Percentiles rank a stretch among this genome's conserved stretches.
These are phyloP conservation scores for Pilatotrama ljubarskyi DNA, from an alignment of 768 basidiomycete species.

Conservation along the genomic window DNA sequence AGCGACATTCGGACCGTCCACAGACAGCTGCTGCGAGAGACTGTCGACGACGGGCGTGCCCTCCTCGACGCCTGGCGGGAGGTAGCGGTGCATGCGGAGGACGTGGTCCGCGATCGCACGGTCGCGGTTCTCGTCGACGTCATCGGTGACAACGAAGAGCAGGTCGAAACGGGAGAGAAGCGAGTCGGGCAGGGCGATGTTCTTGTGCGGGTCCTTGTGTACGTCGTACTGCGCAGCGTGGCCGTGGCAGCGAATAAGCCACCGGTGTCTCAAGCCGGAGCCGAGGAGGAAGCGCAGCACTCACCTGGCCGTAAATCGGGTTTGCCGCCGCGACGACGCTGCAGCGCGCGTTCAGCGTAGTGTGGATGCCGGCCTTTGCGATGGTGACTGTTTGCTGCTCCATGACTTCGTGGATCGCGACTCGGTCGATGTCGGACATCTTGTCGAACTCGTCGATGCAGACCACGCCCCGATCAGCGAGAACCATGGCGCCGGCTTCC, in stretches of 20 bases:
- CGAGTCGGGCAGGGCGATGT: slow-evolving; percentile 97
- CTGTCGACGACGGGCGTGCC: slow-evolving; percentile 89
- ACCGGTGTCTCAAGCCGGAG: neutral
- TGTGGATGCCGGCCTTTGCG: slow-evolving; percentile 98
- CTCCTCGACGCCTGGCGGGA: slow-evolving; percentile 95
- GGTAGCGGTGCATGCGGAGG: slow-evolving; percentile 93
- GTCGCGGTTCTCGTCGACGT: slow-evolving; percentile 93
- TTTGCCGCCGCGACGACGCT: slow-evolving; percentile 98
- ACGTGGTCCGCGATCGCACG: slow-evolving; percentile 97
- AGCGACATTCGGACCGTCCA: slow-evolving; percentile 71
- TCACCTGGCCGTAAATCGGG: slow-evolving; percentile 95
- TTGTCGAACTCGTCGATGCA: slow-evolving; percentile 99
- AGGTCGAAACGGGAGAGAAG: slow-evolving; percentile 98
- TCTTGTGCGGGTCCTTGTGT: slow-evolving; percentile 98
- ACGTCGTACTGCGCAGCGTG: slow-evolving; percentile 81
- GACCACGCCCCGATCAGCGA: slow-evolving; percentile 97
- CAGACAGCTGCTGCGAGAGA: slow-evolving; percentile 81
- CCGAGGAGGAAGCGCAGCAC: slow-evolving; percentile 3
- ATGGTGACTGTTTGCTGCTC: slow-evolving; percentile 99
- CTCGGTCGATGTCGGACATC: slow-evolving; percentile 98
- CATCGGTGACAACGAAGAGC: slow-evolving; percentile 96
- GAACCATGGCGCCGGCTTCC: slow-evolving; percentile 99
- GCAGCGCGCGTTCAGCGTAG: slow-evolving; percentile 95
- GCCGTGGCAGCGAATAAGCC: slow-evolving; percentile 15
- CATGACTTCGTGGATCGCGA: slow-evolving; percentile 99